Base-by-base conservation (phyloP, 768 basidiomycete species). In the Leccinum truebloodii region DNA sequence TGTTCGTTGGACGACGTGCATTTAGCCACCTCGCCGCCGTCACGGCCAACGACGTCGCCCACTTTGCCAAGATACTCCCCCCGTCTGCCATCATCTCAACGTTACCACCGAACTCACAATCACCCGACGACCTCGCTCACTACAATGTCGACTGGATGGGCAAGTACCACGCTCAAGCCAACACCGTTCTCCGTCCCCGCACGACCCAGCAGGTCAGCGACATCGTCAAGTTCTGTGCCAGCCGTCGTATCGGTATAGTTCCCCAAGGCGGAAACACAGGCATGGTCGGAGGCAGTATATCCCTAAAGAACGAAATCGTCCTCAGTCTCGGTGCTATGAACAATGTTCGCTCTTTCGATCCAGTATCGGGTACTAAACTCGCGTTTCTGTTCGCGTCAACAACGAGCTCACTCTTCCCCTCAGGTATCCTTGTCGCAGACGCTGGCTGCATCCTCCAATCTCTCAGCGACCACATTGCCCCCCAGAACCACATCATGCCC, bases 261-360 rank as follows among this genome's bases (percentile, higher is more conserved):
- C 97, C 97, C 2, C 97, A 99, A 74, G 96, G 97, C 52, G 97
- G 97, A 51, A 99, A 99, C 77, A 99, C 97, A 0, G 97, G 97
- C 16, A 84, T 99, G 13, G 97, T 99, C 39, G 97, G 95, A 58
- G 97, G 97, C 39, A 87, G 95, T 63, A 90, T 96, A 12, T 96
- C 97, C 0, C 72, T 94, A 41, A 79, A 86, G 65, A 89, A 95
- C 71, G 97, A 99, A 75, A 75, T 98, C 63, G 82, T 99, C 55
- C 77, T 99, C 55, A 94, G 85, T 62, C 81, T 96, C 44, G 79
- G 86, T 22, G 94, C 90, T 69, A 86, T 99, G 86, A 86, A 85
- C 69, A 81, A 83, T 62, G 83, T 94, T 54, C 87, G 93, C 65
- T 86, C 86, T 4, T 94, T 93, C 67, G 93, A 94, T 70, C 83